Evolutionary conservation across 2,329 filamentous ascomycete genomes (phyloP).

Genomic region (Nemania bipapillata): DNA sequence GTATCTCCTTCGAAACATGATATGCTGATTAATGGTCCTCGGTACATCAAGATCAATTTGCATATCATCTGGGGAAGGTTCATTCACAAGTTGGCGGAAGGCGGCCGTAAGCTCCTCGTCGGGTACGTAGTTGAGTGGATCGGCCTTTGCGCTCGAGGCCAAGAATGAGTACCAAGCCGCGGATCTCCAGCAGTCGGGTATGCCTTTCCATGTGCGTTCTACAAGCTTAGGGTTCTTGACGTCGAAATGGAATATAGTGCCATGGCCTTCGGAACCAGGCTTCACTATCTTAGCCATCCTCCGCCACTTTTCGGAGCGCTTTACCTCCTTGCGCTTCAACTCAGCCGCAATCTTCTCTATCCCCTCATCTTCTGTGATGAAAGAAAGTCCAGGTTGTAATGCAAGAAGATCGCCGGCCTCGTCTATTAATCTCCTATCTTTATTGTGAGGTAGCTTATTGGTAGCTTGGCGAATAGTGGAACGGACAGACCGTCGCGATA

Average conservation of each 20-base stretch:
- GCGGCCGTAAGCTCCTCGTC: constrained; percentile 77
- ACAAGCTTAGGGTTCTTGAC: constrained; percentile 83
- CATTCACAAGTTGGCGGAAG: constrained; percentile 77
- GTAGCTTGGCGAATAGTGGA: constrained; percentile 67
- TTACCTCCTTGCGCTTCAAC: constrained; percentile 71
- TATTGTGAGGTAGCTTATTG: constrained; percentile 70
- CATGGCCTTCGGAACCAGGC: constrained; percentile 63
- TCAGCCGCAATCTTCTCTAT: constrained; percentile 64
- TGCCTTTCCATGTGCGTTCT: constrained; percentile 95
- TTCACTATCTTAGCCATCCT: constrained; percentile 71
- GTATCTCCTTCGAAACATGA: constrained; percentile 95
- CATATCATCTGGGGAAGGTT: constrained; percentile 86
- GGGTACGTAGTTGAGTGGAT: constrained; percentile 66
- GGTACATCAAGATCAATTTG: constrained; percentile 98
- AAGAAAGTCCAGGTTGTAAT: constrained; percentile 65
- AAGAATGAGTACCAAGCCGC: constrained; percentile 97
- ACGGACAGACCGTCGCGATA: constrained; percentile 64
- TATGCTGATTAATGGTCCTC: constrained; percentile 90
- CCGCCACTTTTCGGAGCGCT: constrained; percentile 73
- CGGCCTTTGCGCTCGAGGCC: constrained; percentile 75
- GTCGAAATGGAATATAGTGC: constrained; percentile 81
- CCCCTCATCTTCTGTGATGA: constrained; percentile 66
- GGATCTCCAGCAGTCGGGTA: constrained; percentile 93
- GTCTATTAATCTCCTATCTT: constrained; percentile 69
- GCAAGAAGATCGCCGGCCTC: constrained; percentile 75